Percentiles rank a stretch among this genome's conserved stretches.
These are phyloP conservation scores for Drechmeria coniospora DNA, from an alignment of 2,329 filamentous ascomycete species.

Conservation along the genomic window DNA sequence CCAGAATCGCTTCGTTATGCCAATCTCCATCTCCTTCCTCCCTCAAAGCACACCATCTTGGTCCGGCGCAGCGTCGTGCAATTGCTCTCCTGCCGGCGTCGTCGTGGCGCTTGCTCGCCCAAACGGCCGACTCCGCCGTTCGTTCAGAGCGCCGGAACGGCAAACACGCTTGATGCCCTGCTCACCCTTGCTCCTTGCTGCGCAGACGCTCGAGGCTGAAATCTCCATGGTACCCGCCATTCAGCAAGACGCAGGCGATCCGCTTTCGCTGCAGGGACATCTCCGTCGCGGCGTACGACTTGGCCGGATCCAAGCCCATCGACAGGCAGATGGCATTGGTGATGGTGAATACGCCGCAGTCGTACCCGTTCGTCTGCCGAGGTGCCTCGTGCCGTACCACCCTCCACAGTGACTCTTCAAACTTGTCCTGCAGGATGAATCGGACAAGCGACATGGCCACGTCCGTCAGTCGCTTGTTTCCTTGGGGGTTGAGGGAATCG, in stretches of 20 bases:
- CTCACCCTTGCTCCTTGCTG: no score
- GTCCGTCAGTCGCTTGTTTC: conserved; percentile 22
- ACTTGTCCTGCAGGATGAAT: conserved; percentile 38
- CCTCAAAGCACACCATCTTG: no score
- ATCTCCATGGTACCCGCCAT: conserved; percentile 48
- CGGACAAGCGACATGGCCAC: conserved; percentile 39
- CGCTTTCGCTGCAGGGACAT: conserved; percentile 44
- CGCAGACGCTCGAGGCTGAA: conserved; percentile 38
- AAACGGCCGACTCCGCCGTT: no score
- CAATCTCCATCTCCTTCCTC: no score
- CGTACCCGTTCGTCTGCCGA: conserved; percentile 49
- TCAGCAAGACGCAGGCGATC: conserved; percentile 50
- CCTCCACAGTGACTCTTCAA: conserved; percentile 43
- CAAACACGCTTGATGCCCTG: no score
- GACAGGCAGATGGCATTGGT: conserved; percentile 54
- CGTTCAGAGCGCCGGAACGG: no score
- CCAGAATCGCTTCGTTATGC: no score
- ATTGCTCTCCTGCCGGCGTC: no score
- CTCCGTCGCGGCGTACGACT: conserved; percentile 32
- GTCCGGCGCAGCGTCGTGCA: no score
- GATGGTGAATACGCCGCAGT: conserved; percentile 66
- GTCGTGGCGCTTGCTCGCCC: no score
- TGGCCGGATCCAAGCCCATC: conserved; percentile 34
- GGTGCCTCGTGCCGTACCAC: conserved; percentile 33
- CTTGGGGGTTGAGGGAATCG: conserved; percentile 42